Evolutionary conservation across 2,329 filamentous ascomycete species (phyloP), one percentile per base, ranked within the genome.

Genomic region (Beauveria brongniartii): DNA sequence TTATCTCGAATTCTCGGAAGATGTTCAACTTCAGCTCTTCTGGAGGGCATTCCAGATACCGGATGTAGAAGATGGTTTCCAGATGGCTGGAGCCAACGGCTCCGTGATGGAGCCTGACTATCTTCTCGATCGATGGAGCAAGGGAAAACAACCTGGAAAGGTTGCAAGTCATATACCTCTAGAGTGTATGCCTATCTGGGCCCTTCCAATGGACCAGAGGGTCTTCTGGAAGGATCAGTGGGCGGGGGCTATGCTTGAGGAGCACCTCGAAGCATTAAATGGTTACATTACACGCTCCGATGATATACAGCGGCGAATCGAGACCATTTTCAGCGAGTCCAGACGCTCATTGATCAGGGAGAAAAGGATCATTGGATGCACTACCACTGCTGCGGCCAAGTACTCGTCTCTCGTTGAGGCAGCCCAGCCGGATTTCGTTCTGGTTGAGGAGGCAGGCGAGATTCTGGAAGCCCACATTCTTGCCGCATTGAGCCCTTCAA

Each of bases 371-470:
- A 85, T 92, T 48, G 87, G 79, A 0, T 90, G 86, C 64, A 92
- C 89, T 0, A 91, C 88, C 0, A 91, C 85, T 0, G 86, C 77
- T 0, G 87, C 87, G 0, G 86, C 89, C 0, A 90, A 79, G 71
- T 81, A 88, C 55, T 72, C 77, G 0, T 71, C 78, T 0, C 74
- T 82, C 1, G 77, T 91, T 9, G 77, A 77, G 5, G 74, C 77
- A 0, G 81, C 80, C 0, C 70, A 73, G 0, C 85, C 86, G 0
- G 83, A 84, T 1, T 75, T 89, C 3, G 71, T 90, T 1, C 68
- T 92, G 0, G 82, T 90, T 0, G 88, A 91, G 69, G 88, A 91
- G 70, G 88, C 87, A 0, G 88, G 87, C 1, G 88, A 91, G 64
- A 88, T 91, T 3, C 74, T 90, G 0, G 88, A 91, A 69, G 78